Percentiles rank a stretch among this genome's conserved stretches.
Evolutionary conservation across 2,329 filamentous ascomycete genomes (phyloP).

Genomic region (Fusarium pseudocircinatum): DNA sequence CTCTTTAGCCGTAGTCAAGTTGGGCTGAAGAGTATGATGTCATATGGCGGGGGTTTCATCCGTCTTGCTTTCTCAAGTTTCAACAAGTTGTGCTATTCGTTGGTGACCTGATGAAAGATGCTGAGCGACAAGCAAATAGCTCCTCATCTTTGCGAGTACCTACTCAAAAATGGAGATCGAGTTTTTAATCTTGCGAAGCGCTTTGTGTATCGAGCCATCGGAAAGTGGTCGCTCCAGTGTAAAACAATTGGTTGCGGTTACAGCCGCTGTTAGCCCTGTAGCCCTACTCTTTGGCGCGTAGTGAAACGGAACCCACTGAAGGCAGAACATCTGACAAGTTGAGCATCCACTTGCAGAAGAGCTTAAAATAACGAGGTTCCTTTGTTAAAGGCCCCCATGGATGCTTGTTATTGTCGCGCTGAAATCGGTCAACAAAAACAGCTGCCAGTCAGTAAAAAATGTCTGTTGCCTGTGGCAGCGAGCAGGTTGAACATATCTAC

Average conservation of each 20-base stretch:
- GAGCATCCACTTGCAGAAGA: background rate
- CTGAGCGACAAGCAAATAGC: background rate
- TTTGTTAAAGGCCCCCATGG: background rate
- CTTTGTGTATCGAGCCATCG: slow-evolving; percentile 16
- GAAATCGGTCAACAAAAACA: too few species aligned
- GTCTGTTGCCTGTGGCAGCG: background rate
- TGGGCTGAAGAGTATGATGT: slow-evolving; percentile 19
- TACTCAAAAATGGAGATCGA: background rate
- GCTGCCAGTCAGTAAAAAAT: background rate
- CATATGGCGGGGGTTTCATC: slow-evolving; percentile 9
- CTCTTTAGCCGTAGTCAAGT: slow-evolving; percentile 2
- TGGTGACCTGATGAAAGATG: background rate
- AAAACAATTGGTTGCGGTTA: slow-evolving; percentile 27
- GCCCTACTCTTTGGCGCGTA: slow-evolving; percentile 22
- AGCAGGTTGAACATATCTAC: background rate
- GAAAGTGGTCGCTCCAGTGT: slow-evolving; percentile 7
- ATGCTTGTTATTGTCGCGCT: background rate
- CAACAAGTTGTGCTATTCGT: background rate
- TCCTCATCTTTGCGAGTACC: background rate
- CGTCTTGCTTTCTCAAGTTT: background rate
- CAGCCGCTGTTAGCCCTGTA: slow-evolving; percentile 4
- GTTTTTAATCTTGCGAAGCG: slow-evolving; percentile 24
- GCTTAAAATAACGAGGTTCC: slow-evolving; percentile 9
- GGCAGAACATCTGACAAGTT: background rate
- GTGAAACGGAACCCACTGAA: slow-evolving; percentile 17